Conservation (phyloP, 495 filamentous ascomycete genomes). For the Emericellopsis terricola region DNA sequence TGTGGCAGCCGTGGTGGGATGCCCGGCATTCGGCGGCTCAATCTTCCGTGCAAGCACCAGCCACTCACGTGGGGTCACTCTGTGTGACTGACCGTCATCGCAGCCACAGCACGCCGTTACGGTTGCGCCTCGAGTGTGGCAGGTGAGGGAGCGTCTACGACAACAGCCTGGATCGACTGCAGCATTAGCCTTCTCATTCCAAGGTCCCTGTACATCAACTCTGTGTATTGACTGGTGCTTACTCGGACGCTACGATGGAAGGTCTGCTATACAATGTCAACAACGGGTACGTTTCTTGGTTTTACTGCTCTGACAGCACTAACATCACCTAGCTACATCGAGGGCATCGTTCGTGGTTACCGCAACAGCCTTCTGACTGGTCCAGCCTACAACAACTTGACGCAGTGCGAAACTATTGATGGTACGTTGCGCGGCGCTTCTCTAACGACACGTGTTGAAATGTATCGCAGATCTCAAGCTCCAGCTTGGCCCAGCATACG, state of each 20-base stretch:
- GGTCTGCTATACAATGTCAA: constrained; percentile 93
- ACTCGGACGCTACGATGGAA: constrained; percentile 78
- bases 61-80: not conserved
- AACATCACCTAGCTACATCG: constrained; percentile 51
- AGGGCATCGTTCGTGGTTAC: constrained; percentile 93
- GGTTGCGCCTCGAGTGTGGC: too few relatives aligned
- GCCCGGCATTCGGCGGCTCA: not conserved
- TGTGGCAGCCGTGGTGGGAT: not conserved
- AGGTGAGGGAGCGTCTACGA: too few relatives aligned
- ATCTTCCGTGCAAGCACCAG: not conserved
- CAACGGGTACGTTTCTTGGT: constrained; percentile 46
- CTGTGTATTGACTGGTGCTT: too few relatives aligned
- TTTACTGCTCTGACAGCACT: not conserved
- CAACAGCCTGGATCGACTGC: too few relatives aligned
- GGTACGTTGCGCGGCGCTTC: constrained; percentile 32
- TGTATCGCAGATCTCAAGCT: constrained; percentile 86
- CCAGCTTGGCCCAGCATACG: constrained; percentile 89
- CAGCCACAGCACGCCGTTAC: too few relatives aligned
- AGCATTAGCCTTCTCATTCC: too few relatives aligned
- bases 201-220: too few relatives aligned
- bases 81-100: too few relatives aligned
- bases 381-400: constrained; percentile 89
- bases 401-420: constrained; percentile 96
- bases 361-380: constrained; percentile 81
- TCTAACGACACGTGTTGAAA: not conserved